phyloP scores from a whole-genome alignment of 352 stramenopile species.

The Globisporangium echinulatum region DNA sequence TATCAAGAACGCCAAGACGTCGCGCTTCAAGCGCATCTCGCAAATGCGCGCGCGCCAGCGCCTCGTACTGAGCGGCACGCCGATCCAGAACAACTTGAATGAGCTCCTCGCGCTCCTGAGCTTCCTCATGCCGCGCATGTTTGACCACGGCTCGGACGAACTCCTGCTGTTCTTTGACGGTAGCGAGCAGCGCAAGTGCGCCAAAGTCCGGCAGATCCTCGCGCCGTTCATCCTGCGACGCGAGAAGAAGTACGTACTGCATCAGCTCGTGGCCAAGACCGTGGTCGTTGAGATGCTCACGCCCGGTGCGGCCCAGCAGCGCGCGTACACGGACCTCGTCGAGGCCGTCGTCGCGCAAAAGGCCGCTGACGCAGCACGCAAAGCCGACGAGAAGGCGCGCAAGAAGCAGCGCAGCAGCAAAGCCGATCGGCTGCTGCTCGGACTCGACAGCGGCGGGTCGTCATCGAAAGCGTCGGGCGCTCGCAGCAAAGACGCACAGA shows the following conservation, averaged over 20 bases:
- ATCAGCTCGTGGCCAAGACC: constrained; percentile 87
- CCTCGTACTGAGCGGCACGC: constrained; percentile 82
- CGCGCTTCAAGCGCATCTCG: constrained; percentile 86
- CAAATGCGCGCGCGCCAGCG: constrained; percentile 63
- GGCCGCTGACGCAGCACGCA: constrained; percentile 33
- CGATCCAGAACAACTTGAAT: constrained; percentile 88
- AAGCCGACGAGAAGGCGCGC: constrained; percentile 42
- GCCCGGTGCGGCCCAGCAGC: constrained; percentile 61
- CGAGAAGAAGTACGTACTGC: constrained; percentile 94
- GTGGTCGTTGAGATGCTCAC: constrained; percentile 79
- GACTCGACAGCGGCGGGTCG: background rate
- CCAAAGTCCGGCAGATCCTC: constrained; percentile 90
- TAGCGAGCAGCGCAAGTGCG: constrained; percentile 70
- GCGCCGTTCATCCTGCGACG: constrained; percentile 96
- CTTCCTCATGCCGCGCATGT: constrained; percentile 91
- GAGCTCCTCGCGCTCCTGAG: constrained; percentile 86
- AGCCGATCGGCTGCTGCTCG: constrained; percentile 34
- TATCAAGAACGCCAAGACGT: constrained; percentile 90
- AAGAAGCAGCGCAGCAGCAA: constrained; percentile 54
- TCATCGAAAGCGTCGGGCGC: constrained; percentile 6
- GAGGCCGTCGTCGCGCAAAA: constrained; percentile 64
- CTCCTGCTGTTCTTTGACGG: constrained; percentile 79
- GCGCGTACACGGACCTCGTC: constrained; percentile 84
- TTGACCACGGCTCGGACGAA: constrained; percentile 78
- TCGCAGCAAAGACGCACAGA: background rate